A percentile compares a stretch with the other conserved stretches of the same genome.
Evolutionary conservation across 495 filamentous ascomycete genomes (phyloP).

Genomic region (Alectoria sarmentosa): DNA sequence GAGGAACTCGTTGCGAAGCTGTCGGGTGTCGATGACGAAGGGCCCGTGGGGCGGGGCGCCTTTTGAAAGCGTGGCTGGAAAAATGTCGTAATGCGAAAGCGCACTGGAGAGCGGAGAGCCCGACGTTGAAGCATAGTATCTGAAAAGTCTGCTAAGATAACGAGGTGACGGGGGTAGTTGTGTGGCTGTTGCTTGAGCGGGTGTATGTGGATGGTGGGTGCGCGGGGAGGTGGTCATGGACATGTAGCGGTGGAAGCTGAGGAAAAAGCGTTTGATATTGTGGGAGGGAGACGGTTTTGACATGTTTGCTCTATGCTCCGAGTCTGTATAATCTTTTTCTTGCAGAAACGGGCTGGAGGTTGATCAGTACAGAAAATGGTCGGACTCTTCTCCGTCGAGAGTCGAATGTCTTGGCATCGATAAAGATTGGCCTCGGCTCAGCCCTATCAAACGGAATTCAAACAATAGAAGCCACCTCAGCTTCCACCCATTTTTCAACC

Average conservation of each 20-base stretch:
- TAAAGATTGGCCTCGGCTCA: conserved; percentile 5
- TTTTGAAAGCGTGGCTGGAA: conserved; percentile 69
- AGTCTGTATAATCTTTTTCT: no score
- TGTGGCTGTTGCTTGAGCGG: no score
- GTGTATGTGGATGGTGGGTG: no score
- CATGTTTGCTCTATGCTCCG: neutral
- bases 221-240: no score
- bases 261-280: conserved; percentile 13
- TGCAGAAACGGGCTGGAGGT: no score
- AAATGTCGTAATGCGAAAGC: conserved; percentile 84
- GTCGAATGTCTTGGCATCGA: neutral
- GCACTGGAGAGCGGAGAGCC: no score
- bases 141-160: no score
- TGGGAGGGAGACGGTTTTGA: neutral
- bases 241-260: conserved; percentile 17
- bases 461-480: conserved; percentile 18
- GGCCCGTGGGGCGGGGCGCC: conserved; percentile 73
- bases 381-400: no score
- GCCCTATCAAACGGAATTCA: conserved; percentile 14
- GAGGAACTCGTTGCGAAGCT: conserved; percentile 78
- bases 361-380: no score
- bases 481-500: neutral
- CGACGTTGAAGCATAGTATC: no score
- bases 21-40: conserved; percentile 60
- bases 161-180: no score